Conservation (phyloP, 1,284 basidiomycete species). For the Papiliotrema nemorosa region DNA sequence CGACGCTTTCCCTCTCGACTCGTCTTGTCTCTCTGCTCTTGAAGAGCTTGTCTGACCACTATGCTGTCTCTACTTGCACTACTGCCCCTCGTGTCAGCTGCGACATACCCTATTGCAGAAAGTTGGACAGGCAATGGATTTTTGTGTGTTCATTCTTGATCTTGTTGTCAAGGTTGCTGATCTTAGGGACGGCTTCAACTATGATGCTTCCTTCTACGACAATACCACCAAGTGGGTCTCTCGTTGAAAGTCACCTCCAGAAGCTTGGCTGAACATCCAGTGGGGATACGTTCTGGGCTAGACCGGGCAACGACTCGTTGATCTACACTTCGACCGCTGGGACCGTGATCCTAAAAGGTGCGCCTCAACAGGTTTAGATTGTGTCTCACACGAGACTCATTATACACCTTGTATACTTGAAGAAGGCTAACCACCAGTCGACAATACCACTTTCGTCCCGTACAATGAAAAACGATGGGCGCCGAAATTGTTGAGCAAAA, state of each 20-base stretch:
- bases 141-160: slow-evolving; percentile 17
- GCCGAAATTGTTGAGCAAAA: slow-evolving; percentile 61
- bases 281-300: slow-evolving; percentile 57
- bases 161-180: slow-evolving; percentile 1
- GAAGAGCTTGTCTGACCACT: too few species aligned
- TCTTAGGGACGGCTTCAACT: slow-evolving; percentile 19
- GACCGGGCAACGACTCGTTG: slow-evolving; percentile 40
- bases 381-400: neutral
- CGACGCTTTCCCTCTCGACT: too few species aligned
- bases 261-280: slow-evolving; percentile 38
- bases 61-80: neutral
- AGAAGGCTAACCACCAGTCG: slow-evolving; percentile 17
- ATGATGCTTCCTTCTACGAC: slow-evolving; percentile 27
- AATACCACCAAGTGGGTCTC: slow-evolving; percentile 44
- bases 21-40: too few species aligned
- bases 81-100: slow-evolving; percentile 8
- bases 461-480: slow-evolving; percentile 67
- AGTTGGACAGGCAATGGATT: slow-evolving; percentile 23
- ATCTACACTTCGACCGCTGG: slow-evolving; percentile 60
- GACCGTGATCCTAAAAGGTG: slow-evolving; percentile 73
- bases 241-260: neutral
- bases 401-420: neutral
- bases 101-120: slow-evolving; percentile 25
- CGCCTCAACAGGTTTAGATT: too few species aligned
- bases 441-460: slow-evolving; percentile 33